Evolutionary conservation across 495 filamentous ascomycete species (phyloP).

Genomic region (Penicillium steckii): DNA sequence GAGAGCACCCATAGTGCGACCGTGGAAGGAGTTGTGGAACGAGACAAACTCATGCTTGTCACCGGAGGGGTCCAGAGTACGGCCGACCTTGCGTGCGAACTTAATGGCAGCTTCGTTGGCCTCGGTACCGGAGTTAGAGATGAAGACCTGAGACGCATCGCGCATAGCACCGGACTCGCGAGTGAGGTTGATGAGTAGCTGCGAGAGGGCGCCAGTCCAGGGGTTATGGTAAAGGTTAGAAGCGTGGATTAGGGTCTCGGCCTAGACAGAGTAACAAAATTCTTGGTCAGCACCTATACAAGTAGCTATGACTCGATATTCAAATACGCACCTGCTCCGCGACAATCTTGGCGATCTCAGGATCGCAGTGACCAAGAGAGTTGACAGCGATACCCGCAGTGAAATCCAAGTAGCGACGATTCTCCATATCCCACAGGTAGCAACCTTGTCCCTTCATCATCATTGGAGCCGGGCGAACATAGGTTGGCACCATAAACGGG

Average conservation of each 20-base stretch:
- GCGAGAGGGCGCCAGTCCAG: conserved; percentile 85
- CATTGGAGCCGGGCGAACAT: conserved; percentile 84
- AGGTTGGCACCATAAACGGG: conserved; percentile 92
- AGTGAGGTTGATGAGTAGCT: conserved; percentile 80
- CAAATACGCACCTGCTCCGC: conserved; percentile 63
- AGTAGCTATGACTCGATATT: neutral
- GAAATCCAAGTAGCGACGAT: conserved; percentile 86
- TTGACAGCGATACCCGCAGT: conserved; percentile 97
- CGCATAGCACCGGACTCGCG: conserved; percentile 74
- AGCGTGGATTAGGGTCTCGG: conserved; percentile 77
- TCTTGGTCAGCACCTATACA: conserved; percentile 11
- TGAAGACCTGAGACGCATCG: conserved; percentile 76
- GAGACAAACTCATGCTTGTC: conserved; percentile 81
- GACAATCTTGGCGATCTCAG: conserved; percentile 64
- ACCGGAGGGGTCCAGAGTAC: conserved; percentile 65
- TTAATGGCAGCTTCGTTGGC: conserved; percentile 98
- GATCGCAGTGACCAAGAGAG: conserved; percentile 83
- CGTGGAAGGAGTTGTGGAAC: conserved; percentile 91
- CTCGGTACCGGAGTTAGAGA: conserved; percentile 93
- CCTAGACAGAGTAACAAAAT: conserved; percentile 34
- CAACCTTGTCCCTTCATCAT: conserved; percentile 85
- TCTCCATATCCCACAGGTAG: conserved; percentile 87
- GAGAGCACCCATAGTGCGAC: conserved; percentile 88
- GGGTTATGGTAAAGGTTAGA: conserved; percentile 96
- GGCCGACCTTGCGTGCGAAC: conserved; percentile 89